Conservation (phyloP, 2,329 filamentous ascomycete genomes). For the Neonectria sp. region DNA sequence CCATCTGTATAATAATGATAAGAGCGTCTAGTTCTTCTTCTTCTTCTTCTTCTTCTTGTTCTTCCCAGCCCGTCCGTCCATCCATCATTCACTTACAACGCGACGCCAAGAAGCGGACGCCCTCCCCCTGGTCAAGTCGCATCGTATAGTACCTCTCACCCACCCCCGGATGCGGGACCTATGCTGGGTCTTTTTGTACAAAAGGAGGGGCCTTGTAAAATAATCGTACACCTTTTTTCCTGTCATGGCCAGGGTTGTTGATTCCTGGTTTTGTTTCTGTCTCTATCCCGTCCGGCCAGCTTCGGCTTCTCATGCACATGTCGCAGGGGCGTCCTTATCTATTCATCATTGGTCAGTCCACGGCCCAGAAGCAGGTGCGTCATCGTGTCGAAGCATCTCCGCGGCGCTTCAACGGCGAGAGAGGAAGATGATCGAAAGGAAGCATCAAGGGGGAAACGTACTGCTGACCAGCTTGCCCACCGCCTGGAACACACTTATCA, state of each 20-base stretch:
- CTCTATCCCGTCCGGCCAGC: neutral
- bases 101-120: neutral
- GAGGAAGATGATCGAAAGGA: neutral
- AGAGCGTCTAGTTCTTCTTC: neutral
- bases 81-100: conserved; percentile 3
- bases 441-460: conserved; percentile 46
- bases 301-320: conserved; percentile 40
- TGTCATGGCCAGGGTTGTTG: conserved; percentile 1
- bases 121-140: neutral
- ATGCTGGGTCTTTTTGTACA: conserved; percentile 7
- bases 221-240: conserved; percentile 24
- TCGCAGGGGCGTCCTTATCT: conserved; percentile 47
- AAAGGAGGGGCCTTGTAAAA: conserved; percentile 25
- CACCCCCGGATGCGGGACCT: neutral
- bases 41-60: neutral
- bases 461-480: conserved; percentile 75
- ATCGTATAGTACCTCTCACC: conserved; percentile 28
- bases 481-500: conserved; percentile 82
- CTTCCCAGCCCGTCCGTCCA: neutral
- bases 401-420: conserved; percentile 2
- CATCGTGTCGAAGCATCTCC: conserved; percentile 3
- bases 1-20: neutral
- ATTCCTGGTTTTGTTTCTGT: neutral
- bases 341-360: conserved; percentile 33
- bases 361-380: neutral